These are phyloP conservation scores for Schwanniomyces vanrijiae DNA, from an alignment of 805 yeast species.

Conservation along the genomic window DNA sequence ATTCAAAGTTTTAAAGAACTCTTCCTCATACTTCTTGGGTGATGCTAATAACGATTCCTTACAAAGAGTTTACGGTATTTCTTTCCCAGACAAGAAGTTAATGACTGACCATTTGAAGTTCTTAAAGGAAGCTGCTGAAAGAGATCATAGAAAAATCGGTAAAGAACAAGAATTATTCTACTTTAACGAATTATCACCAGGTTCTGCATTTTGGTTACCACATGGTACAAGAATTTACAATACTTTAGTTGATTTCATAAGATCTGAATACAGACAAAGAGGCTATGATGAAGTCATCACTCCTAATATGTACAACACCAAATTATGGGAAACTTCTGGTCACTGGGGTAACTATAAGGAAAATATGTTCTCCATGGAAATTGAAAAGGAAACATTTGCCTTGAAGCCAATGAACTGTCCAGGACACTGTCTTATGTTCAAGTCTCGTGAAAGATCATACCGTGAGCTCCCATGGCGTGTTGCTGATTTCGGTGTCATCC, in stretches of 20 bases:
- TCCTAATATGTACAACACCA: conserved; percentile 97
- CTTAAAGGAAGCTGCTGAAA: conserved; percentile 91
- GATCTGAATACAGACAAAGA: conserved; percentile 84
- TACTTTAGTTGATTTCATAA: conserved; percentile 74
- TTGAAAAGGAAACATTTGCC: conserved; percentile 93
- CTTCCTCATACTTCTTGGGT: conserved; percentile 94
- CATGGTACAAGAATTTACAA: conserved; percentile 98
- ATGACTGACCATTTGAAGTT: conserved; percentile 95
- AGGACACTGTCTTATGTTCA: conserved; percentile 91
- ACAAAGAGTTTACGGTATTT: conserved; percentile 96
- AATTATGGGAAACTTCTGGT: conserved; percentile 98
- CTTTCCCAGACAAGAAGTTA: conserved; percentile 96
- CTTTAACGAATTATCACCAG: conserved; percentile 97
- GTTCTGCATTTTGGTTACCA: conserved; percentile 98
- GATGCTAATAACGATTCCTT: conserved; percentile 89
- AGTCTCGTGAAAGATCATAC: conserved; percentile 90
- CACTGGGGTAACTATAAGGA: conserved; percentile 98
- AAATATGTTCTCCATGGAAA: conserved; percentile 95
- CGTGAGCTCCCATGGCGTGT: conserved; percentile 98
- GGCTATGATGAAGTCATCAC: conserved; percentile 98
- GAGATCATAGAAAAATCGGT: conserved; percentile 97
- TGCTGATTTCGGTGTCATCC: conserved; percentile 96
- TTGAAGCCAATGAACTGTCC: conserved; percentile 94
- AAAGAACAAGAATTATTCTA: conserved; percentile 93
- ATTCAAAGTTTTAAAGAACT: conserved; percentile 89